These are phyloP conservation scores for Chalaropsis thielavioides DNA, from an alignment of 2,329 filamentous ascomycete species.

Conservation along the genomic window DNA sequence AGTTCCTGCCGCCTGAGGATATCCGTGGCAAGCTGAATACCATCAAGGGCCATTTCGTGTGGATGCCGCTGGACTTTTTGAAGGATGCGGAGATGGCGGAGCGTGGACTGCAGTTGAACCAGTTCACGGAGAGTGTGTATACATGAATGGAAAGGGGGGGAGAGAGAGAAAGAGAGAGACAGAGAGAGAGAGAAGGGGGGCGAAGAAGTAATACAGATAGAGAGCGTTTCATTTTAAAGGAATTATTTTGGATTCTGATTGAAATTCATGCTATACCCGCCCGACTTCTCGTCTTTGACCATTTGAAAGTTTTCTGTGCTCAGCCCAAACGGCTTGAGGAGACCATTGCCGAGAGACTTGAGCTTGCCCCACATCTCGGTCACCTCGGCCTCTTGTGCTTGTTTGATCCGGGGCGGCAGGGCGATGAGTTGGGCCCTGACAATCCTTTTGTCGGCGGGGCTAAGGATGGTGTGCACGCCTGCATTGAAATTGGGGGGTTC, in stretches of 20 bases:
- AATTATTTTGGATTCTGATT: slow-evolving; percentile 23
- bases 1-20: slow-evolving; percentile 56
- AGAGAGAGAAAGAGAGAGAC: background rate
- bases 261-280: slow-evolving; percentile 92
- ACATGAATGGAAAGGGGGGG: slow-evolving; percentile 33
- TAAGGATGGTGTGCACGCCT: slow-evolving; percentile 33
- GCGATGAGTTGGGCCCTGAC: slow-evolving; percentile 50
- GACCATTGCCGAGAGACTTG: slow-evolving; percentile 79
- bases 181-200: background rate
- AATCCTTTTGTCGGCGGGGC: slow-evolving; percentile 49
- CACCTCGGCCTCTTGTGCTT: slow-evolving; percentile 75
- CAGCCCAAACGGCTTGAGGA: slow-evolving; percentile 83
- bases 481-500: background rate
- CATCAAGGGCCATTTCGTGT: slow-evolving; percentile 79
- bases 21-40: slow-evolving; percentile 61
- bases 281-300: slow-evolving; percentile 74
- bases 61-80: slow-evolving; percentile 87
- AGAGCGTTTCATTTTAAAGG: background rate
- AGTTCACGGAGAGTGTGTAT: slow-evolving; percentile 75
- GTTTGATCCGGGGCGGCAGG: slow-evolving; percentile 55
- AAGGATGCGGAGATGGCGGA: slow-evolving; percentile 80
- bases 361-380: slow-evolving; percentile 96
- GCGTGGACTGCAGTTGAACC: slow-evolving; percentile 70
- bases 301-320: slow-evolving; percentile 93
- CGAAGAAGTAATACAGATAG: background rate